phyloP scores from a whole-genome alignment of 2,329 filamentous ascomycete species.

The Ceratocystis destructans region DNA sequence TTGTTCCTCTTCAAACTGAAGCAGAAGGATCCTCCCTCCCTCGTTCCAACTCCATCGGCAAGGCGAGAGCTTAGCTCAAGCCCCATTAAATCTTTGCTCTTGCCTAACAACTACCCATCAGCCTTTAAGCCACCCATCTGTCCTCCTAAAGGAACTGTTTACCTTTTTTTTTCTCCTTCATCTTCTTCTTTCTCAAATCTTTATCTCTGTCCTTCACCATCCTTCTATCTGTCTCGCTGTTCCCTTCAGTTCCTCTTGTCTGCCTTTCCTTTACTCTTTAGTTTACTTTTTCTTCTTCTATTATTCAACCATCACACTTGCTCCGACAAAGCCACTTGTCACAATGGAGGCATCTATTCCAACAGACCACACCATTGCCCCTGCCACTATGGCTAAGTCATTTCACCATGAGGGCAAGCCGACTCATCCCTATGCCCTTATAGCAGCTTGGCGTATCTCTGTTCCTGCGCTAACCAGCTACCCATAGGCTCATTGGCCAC shows the following conservation, averaged over 20 bases:
- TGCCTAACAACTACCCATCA: background rate
- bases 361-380: conserved; percentile 17
- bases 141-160: background rate
- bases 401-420: conserved; percentile 18
- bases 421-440: background rate
- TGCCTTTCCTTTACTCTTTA: background rate
- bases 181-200: background rate
- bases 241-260: background rate
- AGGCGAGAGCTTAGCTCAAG: conserved; percentile 5
- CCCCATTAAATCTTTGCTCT: conserved; percentile 8
- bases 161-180: background rate
- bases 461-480: background rate
- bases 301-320: background rate
- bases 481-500: conserved; percentile 72
- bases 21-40: background rate
- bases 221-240: background rate
- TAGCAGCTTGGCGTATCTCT: background rate
- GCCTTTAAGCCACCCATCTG: conserved; percentile 2
- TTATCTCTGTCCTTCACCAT: background rate
- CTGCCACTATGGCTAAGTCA: conserved; percentile 18
- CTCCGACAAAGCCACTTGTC: background rate
- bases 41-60: conserved; percentile 2
- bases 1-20: background rate
- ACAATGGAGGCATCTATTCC: conserved; percentile 14
- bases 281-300: background rate